Conservation (phyloP, 2,329 filamentous ascomycete species). For the Sphaerulina populicola region DNA sequence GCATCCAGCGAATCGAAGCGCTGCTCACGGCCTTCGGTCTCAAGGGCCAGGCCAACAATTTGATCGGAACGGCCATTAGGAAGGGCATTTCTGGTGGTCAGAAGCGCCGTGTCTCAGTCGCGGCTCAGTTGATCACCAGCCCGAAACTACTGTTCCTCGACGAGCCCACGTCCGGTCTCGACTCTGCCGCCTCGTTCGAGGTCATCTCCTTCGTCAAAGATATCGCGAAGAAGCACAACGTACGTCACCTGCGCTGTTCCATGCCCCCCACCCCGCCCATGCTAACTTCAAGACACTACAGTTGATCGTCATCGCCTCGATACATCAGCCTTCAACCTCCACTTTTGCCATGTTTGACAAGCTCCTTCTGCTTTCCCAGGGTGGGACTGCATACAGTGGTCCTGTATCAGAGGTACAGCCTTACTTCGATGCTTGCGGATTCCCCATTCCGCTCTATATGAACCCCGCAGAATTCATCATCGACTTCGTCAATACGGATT, state of each 20-base stretch:
- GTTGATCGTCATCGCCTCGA: conserved; percentile 71
- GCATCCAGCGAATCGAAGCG: conserved; percentile 54
- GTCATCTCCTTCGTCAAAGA: conserved; percentile 64
- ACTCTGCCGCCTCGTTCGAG: conserved; percentile 67
- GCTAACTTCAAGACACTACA: conserved; percentile 28
- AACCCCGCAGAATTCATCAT: conserved; percentile 77
- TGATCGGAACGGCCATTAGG: conserved; percentile 73
- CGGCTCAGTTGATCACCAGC: conserved; percentile 70
- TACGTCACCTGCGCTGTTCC: conserved; percentile 30
- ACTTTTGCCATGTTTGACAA: conserved; percentile 77
- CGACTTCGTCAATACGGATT: conserved; percentile 71
- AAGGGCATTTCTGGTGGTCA: conserved; percentile 82
- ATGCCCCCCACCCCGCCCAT: background rate
- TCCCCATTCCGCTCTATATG: conserved; percentile 57
- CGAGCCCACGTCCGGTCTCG: conserved; percentile 75
- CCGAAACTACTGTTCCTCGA: conserved; percentile 76
- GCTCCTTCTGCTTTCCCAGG: conserved; percentile 62
- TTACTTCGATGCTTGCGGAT: conserved; percentile 57
- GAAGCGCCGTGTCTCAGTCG: conserved; percentile 71
- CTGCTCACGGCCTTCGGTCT: conserved; percentile 68
- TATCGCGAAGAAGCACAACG: conserved; percentile 58
- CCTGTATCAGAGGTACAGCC: conserved; percentile 48
- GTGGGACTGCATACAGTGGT: conserved; percentile 66
- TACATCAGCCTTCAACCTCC: conserved; percentile 74
- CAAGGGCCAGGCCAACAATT: conserved; percentile 55